phyloP scores from a whole-genome alignment of 306 rosid species.

The Carpinus viminea region DNA sequence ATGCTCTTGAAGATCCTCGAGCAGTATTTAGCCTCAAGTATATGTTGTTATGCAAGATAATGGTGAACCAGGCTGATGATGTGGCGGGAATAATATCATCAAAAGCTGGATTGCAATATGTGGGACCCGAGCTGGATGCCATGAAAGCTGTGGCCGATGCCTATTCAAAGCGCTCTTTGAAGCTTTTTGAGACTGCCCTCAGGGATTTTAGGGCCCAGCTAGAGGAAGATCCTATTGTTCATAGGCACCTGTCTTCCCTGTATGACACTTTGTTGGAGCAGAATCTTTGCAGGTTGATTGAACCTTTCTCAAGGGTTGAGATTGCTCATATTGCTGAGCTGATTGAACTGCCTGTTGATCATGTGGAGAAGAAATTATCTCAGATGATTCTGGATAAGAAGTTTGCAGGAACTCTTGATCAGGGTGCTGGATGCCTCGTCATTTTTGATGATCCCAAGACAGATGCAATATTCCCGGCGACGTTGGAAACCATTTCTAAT shows the following conservation, averaged over 20 bases:
- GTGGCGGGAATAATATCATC: conserved; percentile 85
- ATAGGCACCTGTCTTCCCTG: conserved; percentile 82
- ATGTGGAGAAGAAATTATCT: conserved; percentile 57
- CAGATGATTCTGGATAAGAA: conserved; percentile 64
- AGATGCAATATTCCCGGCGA: conserved; percentile 59
- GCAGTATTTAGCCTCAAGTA: conserved; percentile 94
- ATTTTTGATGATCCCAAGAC: conserved; percentile 58
- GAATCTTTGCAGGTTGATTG: conserved; percentile 91
- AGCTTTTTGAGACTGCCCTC: conserved; percentile 79
- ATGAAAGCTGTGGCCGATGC: conserved; percentile 99
- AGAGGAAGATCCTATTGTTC: conserved; percentile 96
- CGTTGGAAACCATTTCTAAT: conserved; percentile 81
- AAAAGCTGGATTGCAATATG: conserved; percentile 79
- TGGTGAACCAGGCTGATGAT: conserved; percentile 94
- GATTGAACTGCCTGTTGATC: conserved; percentile 76
- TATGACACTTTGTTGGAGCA: conserved; percentile 90
- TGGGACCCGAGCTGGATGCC: conserved; percentile 93
- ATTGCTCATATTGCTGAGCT: conserved; percentile 84
- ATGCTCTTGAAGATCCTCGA: conserved; percentile 86
- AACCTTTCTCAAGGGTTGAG: conserved; percentile 95
- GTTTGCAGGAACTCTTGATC: conserved; percentile 87
- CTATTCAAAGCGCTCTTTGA: conserved; percentile 83
- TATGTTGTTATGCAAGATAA: conserved; percentile 86
- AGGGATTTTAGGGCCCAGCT: conserved; percentile 78
- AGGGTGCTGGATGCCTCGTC: conserved; percentile 78